Conservation (phyloP, 106 monocot genomes). For the Dendrobium catenatum region DNA sequence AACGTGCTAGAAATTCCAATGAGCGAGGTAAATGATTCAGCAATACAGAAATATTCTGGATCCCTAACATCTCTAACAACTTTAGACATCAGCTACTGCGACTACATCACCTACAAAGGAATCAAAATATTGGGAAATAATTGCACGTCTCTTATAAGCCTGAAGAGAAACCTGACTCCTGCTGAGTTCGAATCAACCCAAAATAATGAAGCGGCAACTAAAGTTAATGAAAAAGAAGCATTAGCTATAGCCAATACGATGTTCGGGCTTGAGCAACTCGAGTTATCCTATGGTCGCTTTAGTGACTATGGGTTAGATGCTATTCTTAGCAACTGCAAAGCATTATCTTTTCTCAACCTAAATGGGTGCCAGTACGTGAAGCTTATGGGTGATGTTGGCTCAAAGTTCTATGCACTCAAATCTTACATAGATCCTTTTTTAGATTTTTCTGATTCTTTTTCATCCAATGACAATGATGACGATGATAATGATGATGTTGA, state of each 20-base stretch:
- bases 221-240: constrained; percentile 34
- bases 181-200: neutral
- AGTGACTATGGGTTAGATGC: constrained; percentile 32
- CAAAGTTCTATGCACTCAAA: constrained; percentile 20
- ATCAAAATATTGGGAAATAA: constrained; percentile 35
- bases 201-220: constrained; percentile 2
- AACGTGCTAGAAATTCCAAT: constrained; percentile 49
- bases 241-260: constrained; percentile 38
- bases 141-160: constrained; percentile 36
- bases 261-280: constrained; percentile 38
- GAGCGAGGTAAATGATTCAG: constrained; percentile 37
- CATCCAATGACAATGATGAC: neutral
- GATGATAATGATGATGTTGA: neutral
- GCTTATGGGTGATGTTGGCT: constrained; percentile 23
- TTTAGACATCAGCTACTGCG: constrained; percentile 59
- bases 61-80: constrained; percentile 18
- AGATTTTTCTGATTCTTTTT: neutral
- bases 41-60: constrained; percentile 13
- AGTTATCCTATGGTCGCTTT: constrained; percentile 42
- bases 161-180: constrained; percentile 47
- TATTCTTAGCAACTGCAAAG: constrained; percentile 36
- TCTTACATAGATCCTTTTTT: constrained; percentile 27
- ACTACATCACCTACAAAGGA: constrained; percentile 35
- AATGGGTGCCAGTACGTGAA: constrained; percentile 48
- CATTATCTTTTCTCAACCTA: constrained; percentile 36